A percentile compares a stretch with the other conserved stretches of the same genome.
phyloP scores from a whole-genome alignment of 257 asterid species.

The Jacaranda mimosifolia region DNA sequence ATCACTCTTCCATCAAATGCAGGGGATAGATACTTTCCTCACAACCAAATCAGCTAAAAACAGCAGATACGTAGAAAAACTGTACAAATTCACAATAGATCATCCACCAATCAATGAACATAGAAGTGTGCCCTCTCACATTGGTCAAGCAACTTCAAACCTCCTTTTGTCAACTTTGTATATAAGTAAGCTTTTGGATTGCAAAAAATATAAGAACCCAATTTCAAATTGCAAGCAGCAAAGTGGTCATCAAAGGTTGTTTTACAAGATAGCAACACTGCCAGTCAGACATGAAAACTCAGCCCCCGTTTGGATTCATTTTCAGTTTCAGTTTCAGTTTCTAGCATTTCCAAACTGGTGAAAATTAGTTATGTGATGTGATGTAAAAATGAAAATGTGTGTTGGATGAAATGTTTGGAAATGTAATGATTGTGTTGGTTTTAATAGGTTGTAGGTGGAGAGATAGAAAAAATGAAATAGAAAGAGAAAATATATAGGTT shows the following conservation, averaged over 20 bases:
- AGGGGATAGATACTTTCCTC: background rate
- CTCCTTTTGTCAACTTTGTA: slow-evolving; percentile 1
- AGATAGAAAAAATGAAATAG: no score
- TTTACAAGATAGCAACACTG: background rate
- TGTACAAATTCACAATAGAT: background rate
- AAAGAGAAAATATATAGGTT: no score
- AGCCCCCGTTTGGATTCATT: no score
- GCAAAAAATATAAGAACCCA: background rate
- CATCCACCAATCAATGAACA: background rate
- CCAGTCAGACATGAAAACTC: slow-evolving; percentile 26
- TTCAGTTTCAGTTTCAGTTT: no score
- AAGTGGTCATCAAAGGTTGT: background rate
- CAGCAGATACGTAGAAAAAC: background rate
- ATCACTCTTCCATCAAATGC: background rate
- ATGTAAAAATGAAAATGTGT: no score
- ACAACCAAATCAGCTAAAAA: background rate
- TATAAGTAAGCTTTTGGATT: slow-evolving; percentile 10
- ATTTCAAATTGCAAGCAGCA: slow-evolving; percentile 10
- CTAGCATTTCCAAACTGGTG: no score
- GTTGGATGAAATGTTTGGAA: no score
- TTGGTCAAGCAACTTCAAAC: slow-evolving; percentile 18
- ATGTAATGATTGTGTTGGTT: no score
- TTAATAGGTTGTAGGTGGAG: no score
- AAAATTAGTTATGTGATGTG: no score
- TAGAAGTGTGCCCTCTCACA: slow-evolving; percentile 4